phyloP scores from a whole-genome alignment of 2,329 filamentous ascomycete genomes.

The Nemania sp. region DNA sequence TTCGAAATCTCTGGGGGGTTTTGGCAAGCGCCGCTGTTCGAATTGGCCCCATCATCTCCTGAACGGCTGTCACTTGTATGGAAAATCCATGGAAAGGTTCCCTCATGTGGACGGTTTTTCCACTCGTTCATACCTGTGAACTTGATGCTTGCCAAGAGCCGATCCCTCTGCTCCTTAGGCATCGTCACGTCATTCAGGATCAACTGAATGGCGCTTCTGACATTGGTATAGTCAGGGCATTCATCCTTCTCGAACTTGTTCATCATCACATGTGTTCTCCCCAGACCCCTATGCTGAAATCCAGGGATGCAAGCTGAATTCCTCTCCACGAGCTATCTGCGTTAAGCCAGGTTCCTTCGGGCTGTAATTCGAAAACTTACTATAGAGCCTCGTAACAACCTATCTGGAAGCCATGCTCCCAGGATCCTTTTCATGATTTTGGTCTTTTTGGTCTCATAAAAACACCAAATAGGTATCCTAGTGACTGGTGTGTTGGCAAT shows the following conservation, averaged over 20 bases:
- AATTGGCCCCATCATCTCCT: neutral
- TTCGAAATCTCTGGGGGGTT: neutral
- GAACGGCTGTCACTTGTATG: neutral
- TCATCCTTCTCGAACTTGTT: neutral
- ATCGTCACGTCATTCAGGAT: neutral
- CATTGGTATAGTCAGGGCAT: neutral
- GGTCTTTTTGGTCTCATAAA: neutral
- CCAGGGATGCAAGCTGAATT: neutral
- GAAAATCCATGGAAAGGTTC: neutral
- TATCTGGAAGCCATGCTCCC: neutral
- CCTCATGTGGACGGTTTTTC: neutral
- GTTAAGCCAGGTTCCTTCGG: neutral
- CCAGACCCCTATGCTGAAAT: neutral
- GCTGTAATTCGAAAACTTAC: neutral
- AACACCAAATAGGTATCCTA: neutral
- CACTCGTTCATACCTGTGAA: neutral
- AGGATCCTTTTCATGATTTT: neutral
- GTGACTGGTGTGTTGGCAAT: neutral
- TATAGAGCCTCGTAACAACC: neutral
- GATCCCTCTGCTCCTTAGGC: neutral
- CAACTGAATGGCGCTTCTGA: neutral
- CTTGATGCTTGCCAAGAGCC: neutral
- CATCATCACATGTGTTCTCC: neutral
- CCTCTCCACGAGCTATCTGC: neutral
- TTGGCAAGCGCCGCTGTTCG: neutral